Conservation (phyloP, 208 protist species). For the Strigomonas culicis region DNA sequence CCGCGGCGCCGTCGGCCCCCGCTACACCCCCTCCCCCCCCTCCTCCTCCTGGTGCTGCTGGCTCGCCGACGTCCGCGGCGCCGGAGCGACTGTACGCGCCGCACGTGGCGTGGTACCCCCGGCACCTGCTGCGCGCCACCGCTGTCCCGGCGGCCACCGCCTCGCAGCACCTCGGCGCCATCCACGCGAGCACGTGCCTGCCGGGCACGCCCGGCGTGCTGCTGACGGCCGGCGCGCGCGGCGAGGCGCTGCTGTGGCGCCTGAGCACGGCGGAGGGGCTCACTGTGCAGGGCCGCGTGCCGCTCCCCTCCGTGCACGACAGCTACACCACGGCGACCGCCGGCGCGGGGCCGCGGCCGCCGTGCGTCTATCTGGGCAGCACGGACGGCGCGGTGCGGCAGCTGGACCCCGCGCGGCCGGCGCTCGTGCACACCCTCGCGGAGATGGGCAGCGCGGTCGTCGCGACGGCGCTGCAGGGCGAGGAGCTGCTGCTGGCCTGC, state of each 20-base stretch:
- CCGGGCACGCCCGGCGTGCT: constrained; percentile 18
- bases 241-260: constrained; percentile 58
- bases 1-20: too few relatives aligned
- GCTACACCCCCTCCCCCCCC: too few relatives aligned
- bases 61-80: too few relatives aligned
- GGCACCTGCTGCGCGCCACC: not conserved
- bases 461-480: constrained; percentile 19
- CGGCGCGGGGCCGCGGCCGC: not conserved
- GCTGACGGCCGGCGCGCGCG: constrained; percentile 48
- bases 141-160: not conserved
- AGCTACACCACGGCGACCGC: not conserved
- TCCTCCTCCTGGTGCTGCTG: too few relatives aligned
- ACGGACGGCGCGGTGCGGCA: constrained; percentile 44
- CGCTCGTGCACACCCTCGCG: constrained; percentile 16
- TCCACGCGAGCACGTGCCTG: not conserved
- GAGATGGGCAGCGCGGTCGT: constrained; percentile 23
- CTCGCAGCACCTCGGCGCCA: not conserved
- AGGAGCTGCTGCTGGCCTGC: constrained; percentile 29
- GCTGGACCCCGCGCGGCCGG: constrained; percentile 31
- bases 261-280: not conserved
- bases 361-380: constrained; percentile 28
- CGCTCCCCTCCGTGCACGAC: not conserved
- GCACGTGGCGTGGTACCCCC: too few relatives aligned
- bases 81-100: too few relatives aligned
- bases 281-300: not conserved